These are phyloP conservation scores for Geranium incanum DNA, from an alignment of 441 rosid species.

Conservation along the genomic window DNA sequence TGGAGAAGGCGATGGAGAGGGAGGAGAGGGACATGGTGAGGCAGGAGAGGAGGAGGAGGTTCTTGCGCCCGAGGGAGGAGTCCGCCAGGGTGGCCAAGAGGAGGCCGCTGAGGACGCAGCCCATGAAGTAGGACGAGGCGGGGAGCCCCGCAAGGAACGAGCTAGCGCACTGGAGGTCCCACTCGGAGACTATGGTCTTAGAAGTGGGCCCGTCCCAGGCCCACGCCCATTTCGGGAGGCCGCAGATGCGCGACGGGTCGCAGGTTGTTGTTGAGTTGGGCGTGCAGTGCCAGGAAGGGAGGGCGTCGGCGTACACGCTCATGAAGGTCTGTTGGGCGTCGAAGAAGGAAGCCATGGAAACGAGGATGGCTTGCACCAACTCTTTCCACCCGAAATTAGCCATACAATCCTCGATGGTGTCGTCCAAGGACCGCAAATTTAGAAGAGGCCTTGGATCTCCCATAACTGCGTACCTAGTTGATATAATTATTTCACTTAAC, in stretches of 20 bases:
- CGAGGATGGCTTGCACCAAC: constrained; percentile 14
- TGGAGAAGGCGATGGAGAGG: background rate
- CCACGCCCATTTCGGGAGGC: constrained; percentile 20
- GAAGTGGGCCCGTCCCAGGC: constrained; percentile 28
- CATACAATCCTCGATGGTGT: constrained; percentile 11
- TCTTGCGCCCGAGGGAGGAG: background rate
- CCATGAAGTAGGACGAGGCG: constrained; percentile 15
- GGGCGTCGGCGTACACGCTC: constrained; percentile 15
- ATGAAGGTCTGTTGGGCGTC: constrained; percentile 14
- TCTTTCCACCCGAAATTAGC: constrained; percentile 4
- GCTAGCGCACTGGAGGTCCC: constrained; percentile 21
- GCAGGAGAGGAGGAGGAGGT: too few relatives aligned
- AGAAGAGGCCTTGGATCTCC: too few relatives aligned
- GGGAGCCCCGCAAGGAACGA: constrained; percentile 3
- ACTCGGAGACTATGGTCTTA: constrained; percentile 25
- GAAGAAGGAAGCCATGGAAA: constrained; percentile 12
- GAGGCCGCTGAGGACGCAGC: constrained; percentile 12
- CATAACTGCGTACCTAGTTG: too few relatives aligned
- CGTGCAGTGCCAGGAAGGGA: constrained; percentile 18
- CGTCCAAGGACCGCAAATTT: constrained; percentile 4
- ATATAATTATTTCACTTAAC: too few relatives aligned
- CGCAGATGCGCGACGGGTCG: constrained; percentile 14
- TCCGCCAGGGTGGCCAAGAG: constrained; percentile 9
- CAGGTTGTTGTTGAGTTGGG: background rate
- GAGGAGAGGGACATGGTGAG: too few relatives aligned